These are phyloP conservation scores for Baudoinia panamericana DNA, from an alignment of 495 filamentous ascomycete species.

Conservation along the genomic window DNA sequence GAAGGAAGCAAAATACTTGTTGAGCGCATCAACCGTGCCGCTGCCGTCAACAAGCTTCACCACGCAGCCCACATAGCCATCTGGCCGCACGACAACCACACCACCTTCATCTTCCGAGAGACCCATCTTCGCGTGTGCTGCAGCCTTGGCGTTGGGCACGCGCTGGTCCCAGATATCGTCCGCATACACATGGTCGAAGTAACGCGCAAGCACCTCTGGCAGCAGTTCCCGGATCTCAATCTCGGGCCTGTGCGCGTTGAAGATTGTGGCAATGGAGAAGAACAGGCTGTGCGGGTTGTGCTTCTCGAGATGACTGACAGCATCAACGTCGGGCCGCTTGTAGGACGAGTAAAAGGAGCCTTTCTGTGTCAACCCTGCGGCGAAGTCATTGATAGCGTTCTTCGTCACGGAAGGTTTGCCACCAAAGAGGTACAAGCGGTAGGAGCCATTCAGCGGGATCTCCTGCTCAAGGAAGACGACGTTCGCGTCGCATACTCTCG, in stretches of 20 bases:
- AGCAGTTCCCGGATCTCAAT: conserved; percentile 54
- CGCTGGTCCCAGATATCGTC: conserved; percentile 67
- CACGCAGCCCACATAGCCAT: conserved; percentile 73
- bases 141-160: conserved; percentile 52
- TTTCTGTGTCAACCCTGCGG: conserved; percentile 47
- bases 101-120: conserved; percentile 59
- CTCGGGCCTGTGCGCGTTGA: conserved; percentile 47
- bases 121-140: conserved; percentile 81
- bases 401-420: conserved; percentile 48
- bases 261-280: conserved; percentile 63
- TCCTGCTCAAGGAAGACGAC: conserved; percentile 80
- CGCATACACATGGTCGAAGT: conserved; percentile 72
- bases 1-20: conserved; percentile 68
- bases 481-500: conserved; percentile 72
- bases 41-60: conserved; percentile 56
- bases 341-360: conserved; percentile 57
- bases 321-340: conserved; percentile 43
- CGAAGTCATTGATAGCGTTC: conserved; percentile 55
- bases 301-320: conserved; percentile 63
- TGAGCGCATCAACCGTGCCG: conserved; percentile 68
- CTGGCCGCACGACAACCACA: conserved; percentile 69
- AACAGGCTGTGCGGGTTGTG: conserved; percentile 75
- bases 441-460: conserved; percentile 73
- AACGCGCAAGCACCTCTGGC: conserved; percentile 55
- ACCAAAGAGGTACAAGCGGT: conserved; percentile 73